These are phyloP conservation scores for Bocquillonia castaneifolia DNA, from an alignment of 441 rosid species.

Conservation along the genomic window DNA sequence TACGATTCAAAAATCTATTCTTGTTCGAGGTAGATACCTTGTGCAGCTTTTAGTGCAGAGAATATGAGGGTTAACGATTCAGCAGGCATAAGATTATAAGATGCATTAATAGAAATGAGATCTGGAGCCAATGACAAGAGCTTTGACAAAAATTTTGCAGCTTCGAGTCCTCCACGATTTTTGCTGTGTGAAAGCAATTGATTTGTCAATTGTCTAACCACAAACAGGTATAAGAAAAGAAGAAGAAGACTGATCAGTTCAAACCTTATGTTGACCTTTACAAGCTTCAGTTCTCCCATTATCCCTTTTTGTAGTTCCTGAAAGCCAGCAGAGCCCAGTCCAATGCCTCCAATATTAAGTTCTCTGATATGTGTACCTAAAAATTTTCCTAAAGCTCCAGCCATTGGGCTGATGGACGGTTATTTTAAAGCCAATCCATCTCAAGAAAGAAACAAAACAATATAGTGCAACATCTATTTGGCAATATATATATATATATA, in stretches of 20 bases:
- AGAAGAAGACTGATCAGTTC: slow-evolving; percentile 22
- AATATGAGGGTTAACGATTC: slow-evolving; percentile 58
- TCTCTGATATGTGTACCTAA: slow-evolving; percentile 41
- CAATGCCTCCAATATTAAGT: slow-evolving; percentile 67
- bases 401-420: slow-evolving; percentile 48
- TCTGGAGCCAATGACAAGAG: slow-evolving; percentile 56
- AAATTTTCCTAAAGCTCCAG: slow-evolving; percentile 49
- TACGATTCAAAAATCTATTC: not conserved
- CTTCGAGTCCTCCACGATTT: slow-evolving; percentile 75
- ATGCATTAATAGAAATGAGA: slow-evolving; percentile 50
- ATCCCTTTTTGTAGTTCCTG: slow-evolving; percentile 40
- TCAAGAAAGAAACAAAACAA: slow-evolving; percentile 17
- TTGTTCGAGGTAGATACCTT: slow-evolving; percentile 36
- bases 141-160: slow-evolving; percentile 67
- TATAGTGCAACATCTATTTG: slow-evolving; percentile 16
- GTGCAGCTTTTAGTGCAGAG: slow-evolving; percentile 46
- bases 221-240: not conserved
- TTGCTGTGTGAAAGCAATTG: slow-evolving; percentile 44
- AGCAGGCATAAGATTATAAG: slow-evolving; percentile 72
- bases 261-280: slow-evolving; percentile 67
- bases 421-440: slow-evolving; percentile 20
- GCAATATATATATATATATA: no score
- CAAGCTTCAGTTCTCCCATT: slow-evolving; percentile 40
- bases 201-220: slow-evolving; percentile 1
- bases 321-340: slow-evolving; percentile 76